Conservation (phyloP, 148 eudicot species). For the Dianthus caryophyllus region DNA sequence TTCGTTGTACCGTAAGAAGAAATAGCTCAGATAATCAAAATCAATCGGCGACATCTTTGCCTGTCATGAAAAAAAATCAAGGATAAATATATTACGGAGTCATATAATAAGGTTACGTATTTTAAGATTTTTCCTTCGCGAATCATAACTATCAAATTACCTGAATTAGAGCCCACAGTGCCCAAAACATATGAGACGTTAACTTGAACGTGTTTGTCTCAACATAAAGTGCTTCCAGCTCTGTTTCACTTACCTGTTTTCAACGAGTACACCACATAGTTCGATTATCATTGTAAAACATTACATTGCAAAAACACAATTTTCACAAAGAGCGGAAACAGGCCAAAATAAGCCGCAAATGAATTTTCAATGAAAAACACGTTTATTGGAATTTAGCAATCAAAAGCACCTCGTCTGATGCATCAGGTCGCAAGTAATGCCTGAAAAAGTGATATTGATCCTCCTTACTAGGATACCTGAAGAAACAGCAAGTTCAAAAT, state of each 20-base stretch:
- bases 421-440: conserved; percentile 71
- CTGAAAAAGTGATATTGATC: conserved; percentile 91
- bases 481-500: conserved; percentile 23
- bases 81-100: background rate
- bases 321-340: no score
- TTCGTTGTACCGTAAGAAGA: conserved; percentile 72
- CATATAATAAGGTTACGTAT: background rate
- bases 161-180: conserved; percentile 97
- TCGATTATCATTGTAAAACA: background rate
- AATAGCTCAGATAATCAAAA: conserved; percentile 81
- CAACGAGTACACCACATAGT: conserved; percentile 5
- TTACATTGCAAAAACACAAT: no score
- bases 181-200: conserved; percentile 94
- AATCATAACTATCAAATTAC: conserved; percentile 30
- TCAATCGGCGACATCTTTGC: conserved; percentile 91
- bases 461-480: conserved; percentile 83
- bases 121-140: background rate
- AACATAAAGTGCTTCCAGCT: conserved; percentile 71
- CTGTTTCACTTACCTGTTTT: conserved; percentile 56
- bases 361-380: background rate
- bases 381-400: conserved; percentile 2
- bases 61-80: conserved; percentile 33
- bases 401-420: conserved; percentile 60
- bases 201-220: conserved; percentile 78
- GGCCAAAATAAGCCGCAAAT: background rate